These are phyloP conservation scores for Miscanthus lutarioriparius DNA, from an alignment of 176 grass and related monocot species.

Conservation along the genomic window DNA sequence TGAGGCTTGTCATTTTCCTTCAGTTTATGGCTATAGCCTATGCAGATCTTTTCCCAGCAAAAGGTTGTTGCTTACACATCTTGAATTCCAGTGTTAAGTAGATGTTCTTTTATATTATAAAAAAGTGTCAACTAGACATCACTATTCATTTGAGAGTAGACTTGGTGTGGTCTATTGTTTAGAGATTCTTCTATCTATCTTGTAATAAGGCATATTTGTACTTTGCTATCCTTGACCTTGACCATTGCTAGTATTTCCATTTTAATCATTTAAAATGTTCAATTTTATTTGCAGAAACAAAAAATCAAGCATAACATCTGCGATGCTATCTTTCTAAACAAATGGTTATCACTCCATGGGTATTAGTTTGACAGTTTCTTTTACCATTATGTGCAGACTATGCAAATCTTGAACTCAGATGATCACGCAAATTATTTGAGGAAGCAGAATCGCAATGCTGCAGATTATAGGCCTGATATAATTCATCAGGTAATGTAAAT, in stretches of 20 bases:
- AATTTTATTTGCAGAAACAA: not conserved
- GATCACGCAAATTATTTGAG: conserved; percentile 89
- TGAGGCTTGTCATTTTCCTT: not conserved
- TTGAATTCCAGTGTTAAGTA: not conserved
- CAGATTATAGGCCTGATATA: conserved; percentile 94
- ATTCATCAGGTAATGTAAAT: conserved; percentile 78
- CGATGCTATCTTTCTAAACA: not conserved
- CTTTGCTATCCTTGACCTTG: conserved; percentile 3
- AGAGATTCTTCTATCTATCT: not conserved
- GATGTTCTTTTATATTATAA: not conserved
- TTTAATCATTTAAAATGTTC: not conserved
- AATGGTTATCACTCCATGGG: not conserved
- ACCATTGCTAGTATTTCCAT: not conserved
- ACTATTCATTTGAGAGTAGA: not conserved
- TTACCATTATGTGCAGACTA: conserved; percentile 46
- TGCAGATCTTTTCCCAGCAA: not conserved
- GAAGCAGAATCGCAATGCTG: conserved; percentile 80
- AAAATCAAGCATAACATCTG: not conserved
- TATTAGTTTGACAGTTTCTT: conserved; percentile 18
- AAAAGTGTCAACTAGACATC: not conserved
- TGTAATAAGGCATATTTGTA: not conserved
- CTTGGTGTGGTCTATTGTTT: not conserved
- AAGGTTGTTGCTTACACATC: not conserved
- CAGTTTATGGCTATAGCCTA: not conserved
- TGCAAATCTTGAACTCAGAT: conserved; percentile 95